phyloP scores from a whole-genome alignment of 345 rosid species.

The Atalantia buxifolia region DNA sequence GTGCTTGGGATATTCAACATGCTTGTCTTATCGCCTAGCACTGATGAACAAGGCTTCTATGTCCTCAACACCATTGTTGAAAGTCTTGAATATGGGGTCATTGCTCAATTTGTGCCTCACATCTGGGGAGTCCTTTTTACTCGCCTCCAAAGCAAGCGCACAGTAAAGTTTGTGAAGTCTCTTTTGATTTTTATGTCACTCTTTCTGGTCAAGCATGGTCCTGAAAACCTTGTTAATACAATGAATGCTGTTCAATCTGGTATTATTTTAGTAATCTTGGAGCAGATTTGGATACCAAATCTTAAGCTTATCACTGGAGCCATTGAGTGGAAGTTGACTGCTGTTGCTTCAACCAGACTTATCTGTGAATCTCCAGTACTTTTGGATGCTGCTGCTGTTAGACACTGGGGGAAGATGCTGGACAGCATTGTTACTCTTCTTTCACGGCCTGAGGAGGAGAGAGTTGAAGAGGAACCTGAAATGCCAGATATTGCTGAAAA shows the following conservation, averaged over 20 bases:
- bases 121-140: slow-evolving; percentile 75
- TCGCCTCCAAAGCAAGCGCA: slow-evolving; percentile 63
- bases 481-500: slow-evolving; percentile 87
- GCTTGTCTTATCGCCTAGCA: slow-evolving; percentile 69
- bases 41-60: slow-evolving; percentile 94
- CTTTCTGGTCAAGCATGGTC: slow-evolving; percentile 86
- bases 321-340: slow-evolving; percentile 70
- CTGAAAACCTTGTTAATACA: slow-evolving; percentile 55
- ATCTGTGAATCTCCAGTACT: slow-evolving; percentile 76
- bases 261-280: slow-evolving; percentile 56
- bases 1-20: slow-evolving; percentile 87
- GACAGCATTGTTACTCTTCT: slow-evolving; percentile 83
- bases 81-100: slow-evolving; percentile 64
- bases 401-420: slow-evolving; percentile 76
- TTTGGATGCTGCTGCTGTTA: slow-evolving; percentile 56
- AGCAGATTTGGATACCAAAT: slow-evolving; percentile 90
- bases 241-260: slow-evolving; percentile 80
- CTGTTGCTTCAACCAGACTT: slow-evolving; percentile 78
- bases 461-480: slow-evolving; percentile 78
- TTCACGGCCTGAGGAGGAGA: slow-evolving; percentile 78
- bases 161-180: slow-evolving; percentile 71
- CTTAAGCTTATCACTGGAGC: slow-evolving; percentile 70
- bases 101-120: slow-evolving; percentile 54
- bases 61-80: slow-evolving; percentile 88
- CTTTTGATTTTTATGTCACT: slow-evolving; percentile 87